These are phyloP conservation scores for Xerocomellus chrysenteron DNA, from an alignment of 768 basidiomycete species.

Conservation along the genomic window DNA sequence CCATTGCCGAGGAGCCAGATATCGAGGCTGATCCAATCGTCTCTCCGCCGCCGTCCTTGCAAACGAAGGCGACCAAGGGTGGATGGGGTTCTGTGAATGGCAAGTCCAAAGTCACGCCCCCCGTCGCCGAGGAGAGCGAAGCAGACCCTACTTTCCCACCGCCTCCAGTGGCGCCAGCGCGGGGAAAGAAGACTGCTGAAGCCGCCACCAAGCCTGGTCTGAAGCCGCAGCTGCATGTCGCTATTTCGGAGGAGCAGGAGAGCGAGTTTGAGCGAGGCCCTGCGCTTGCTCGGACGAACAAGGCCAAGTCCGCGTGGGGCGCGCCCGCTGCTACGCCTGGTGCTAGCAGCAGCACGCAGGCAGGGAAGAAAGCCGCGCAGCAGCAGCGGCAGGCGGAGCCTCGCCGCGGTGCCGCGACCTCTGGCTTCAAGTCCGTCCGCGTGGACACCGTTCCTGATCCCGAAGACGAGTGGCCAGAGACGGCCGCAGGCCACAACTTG, in stretches of 20 bases:
- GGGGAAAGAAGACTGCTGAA: constrained; percentile 16
- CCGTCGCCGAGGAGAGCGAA: constrained; percentile 11
- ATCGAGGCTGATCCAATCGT: constrained; percentile 25
- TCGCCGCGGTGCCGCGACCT: constrained; percentile 4
- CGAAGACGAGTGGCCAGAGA: constrained; percentile 8
- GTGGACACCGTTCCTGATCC: constrained; percentile 16
- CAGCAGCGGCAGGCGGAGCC: constrained; percentile 10
- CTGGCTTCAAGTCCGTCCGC: constrained; percentile 11
- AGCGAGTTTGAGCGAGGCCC: constrained; percentile 7
- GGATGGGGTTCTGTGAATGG: constrained; percentile 21
- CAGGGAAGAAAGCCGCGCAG: constrained; percentile 13
- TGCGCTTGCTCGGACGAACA: constrained; percentile 11
- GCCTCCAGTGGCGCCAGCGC: constrained; percentile 1
- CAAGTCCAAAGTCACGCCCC: constrained; percentile 20
- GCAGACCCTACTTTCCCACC: constrained; percentile 4
- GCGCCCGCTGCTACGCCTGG: neutral
- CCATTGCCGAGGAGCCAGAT: constrained; percentile 26
- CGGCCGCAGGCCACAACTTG: neutral
- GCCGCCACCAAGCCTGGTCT: neutral
- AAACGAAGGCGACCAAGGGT: constrained; percentile 10
- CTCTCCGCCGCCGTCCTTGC: constrained; percentile 13
- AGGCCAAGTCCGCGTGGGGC: constrained; percentile 19
- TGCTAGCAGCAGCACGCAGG: constrained; percentile 3
- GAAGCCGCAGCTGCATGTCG: constrained; percentile 21
- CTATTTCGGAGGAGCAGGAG: constrained; percentile 21